Evolutionary conservation across 75 land plant species (phyloP).

Genomic region (Selaginella tamariscina): DNA sequence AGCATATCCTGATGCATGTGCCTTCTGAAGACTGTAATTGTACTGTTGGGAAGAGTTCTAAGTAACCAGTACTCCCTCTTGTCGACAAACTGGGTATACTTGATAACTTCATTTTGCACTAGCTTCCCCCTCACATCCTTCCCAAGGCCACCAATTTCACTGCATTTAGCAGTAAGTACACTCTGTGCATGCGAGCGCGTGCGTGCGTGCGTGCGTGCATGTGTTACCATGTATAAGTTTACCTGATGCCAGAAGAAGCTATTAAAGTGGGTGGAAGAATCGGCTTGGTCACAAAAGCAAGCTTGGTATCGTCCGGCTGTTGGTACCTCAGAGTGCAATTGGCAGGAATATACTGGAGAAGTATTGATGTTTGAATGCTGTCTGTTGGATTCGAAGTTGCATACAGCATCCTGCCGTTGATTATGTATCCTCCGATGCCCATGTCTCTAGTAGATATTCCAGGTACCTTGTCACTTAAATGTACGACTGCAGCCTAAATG

Average conservation of each 20-base stretch:
- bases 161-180: too few relatives aligned
- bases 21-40: not conserved
- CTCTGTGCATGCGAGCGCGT: too few relatives aligned
- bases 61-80: not conserved
- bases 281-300: not conserved
- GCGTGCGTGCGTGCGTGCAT: too few relatives aligned
- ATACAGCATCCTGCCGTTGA: not conserved
- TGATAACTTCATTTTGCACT: not conserved
- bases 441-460: not conserved
- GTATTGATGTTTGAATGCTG: not conserved
- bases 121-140: not conserved
- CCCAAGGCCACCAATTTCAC: too few relatives aligned
- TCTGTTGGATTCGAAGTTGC: not conserved
- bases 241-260: too few relatives aligned
- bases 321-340: not conserved
- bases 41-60: not conserved
- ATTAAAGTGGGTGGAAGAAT: not conserved
- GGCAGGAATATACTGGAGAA: not conserved
- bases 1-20: not conserved
- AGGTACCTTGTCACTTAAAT: not conserved
- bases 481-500: not conserved
- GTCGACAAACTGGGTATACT: not conserved
- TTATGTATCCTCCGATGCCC: not conserved
- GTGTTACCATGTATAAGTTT: too few relatives aligned
- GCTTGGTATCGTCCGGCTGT: not conserved